Base-by-base conservation (phyloP, 1,284 basidiomycete genomes). In the Malassezia japonica region DNA sequence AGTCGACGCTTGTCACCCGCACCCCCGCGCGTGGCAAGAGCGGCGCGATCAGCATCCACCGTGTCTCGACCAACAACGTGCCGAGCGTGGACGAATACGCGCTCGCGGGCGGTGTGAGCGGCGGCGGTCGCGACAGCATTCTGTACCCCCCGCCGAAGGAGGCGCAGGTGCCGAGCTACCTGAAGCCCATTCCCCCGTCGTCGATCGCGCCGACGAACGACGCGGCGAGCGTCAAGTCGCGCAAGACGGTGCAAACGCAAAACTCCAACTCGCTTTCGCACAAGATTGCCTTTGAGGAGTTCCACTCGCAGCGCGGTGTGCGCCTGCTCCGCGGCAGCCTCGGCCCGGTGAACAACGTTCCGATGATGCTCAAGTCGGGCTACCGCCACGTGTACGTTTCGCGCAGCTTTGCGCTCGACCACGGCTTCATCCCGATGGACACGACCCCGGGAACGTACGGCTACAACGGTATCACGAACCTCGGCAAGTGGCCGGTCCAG, bases 381-480 rank as follows among this genome's bases (percentile, higher is more conserved):
- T 86, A 98, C 75, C 79, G 87, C 23, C 83, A 92, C 66, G 90
- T 96, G 48, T 98, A 98, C 75, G 84, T 98, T 55, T 92, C 89
- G 18, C 81, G 92, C 55, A 84, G 85, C 69, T 98, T 98, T 71
- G 94, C 92, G 0, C 77, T 85, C 57, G 81, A 83, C 63, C 83
- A 95, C 72, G 85, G 85, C 1, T 90, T 98, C 70, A 86, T 96
- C 57, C 87, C 88, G 12, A 77, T 78, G 31, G 87, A 91, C 60
- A 85, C 89, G 25, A 75, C 75, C 3, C 75, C 75, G 2, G 67
- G 67, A 33, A 70, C 70, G 40, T 89, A 90, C 65, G 89, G 88
- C 18, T 91, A 89, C 68, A 79, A 82, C 33, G 87, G 87, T 18
- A 75, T 75, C 61, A 75, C 74, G 47, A 86, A 75, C 77, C 66